Evolutionary conservation across 2,329 filamentous ascomycete genomes (phyloP).

Genomic region (Diaporthe sp.): DNA sequence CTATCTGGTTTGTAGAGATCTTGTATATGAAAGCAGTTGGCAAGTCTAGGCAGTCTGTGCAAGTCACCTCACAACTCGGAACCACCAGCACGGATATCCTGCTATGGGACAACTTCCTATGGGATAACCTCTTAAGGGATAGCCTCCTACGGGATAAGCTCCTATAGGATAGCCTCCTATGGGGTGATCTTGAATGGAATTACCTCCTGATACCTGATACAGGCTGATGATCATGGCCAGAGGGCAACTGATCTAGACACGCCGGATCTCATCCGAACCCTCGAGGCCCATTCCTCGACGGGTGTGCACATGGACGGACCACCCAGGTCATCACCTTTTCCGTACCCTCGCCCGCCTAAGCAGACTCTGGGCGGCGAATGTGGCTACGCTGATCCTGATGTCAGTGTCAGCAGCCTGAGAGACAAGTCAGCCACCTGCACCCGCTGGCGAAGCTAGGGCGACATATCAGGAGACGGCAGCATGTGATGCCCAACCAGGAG

Average conservation of each 20-base stretch:
- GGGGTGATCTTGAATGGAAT: too few species aligned
- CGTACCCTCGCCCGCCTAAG: neutral
- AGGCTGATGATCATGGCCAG: neutral
- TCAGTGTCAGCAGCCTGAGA: constrained; percentile 6
- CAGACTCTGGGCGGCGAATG: too few species aligned
- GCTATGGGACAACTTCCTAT: too few species aligned
- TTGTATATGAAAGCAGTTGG: neutral
- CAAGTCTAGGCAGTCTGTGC: too few species aligned
- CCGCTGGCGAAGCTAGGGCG: neutral
- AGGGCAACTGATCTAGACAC: constrained; percentile 16
- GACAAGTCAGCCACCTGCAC: constrained; percentile 19
- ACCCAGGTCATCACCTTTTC: neutral
- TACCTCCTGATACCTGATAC: too few species aligned
- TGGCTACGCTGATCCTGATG: constrained; percentile 16
- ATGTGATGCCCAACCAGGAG: constrained; percentile 20
- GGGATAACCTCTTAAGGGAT: too few species aligned
- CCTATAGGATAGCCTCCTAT: too few species aligned
- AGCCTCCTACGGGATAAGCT: too few species aligned
- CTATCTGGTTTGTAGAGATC: neutral
- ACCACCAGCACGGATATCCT: neutral
- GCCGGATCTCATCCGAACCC: neutral
- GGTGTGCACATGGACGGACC: neutral
- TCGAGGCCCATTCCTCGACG: neutral
- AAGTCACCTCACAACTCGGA: constrained; percentile 21
- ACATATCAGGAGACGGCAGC: constrained; percentile 19